Evolutionary conservation across 2,329 filamentous ascomycete genomes (phyloP).

Genomic region (Niveomyces coronatus): DNA sequence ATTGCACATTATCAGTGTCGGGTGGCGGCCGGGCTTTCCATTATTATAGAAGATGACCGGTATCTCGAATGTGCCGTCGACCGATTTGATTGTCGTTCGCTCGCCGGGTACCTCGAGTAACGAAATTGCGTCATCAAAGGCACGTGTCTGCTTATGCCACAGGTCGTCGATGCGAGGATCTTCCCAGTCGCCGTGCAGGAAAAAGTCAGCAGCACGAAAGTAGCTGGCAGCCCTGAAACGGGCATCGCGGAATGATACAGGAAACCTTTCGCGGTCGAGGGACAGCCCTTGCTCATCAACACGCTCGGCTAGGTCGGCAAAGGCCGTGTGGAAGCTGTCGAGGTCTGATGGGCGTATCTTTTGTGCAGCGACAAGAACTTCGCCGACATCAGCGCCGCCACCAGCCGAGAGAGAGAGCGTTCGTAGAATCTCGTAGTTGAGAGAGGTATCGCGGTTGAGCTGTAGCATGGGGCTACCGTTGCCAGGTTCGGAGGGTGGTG

Average conservation of each 20-base stretch:
- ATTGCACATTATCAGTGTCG: conserved; percentile 31
- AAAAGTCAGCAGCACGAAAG: conserved; percentile 32
- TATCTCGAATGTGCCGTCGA: conserved; percentile 22
- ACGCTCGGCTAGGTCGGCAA: conserved; percentile 15
- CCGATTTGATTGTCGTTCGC: conserved; percentile 22
- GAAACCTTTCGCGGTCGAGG: conserved; percentile 14
- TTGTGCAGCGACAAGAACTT: conserved; percentile 22
- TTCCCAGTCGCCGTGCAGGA: conserved; percentile 27
- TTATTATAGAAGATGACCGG: conserved; percentile 25
- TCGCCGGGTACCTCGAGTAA: conserved; percentile 25
- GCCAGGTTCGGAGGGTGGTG: not conserved
- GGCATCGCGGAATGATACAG: conserved; percentile 16
- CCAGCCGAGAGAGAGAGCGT: conserved; percentile 13
- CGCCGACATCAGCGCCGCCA: conserved; percentile 21
- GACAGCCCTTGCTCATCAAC: conserved; percentile 14
- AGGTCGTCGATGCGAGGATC: conserved; percentile 29
- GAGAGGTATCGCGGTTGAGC: conserved; percentile 14
- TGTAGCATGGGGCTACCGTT: conserved; percentile 14
- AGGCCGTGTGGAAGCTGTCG: conserved; percentile 16
- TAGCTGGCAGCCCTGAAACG: conserved; percentile 30
- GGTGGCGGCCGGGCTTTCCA: conserved; percentile 15
- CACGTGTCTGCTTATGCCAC: conserved; percentile 25
- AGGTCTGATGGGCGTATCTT: conserved; percentile 16
- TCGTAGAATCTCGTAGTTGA: conserved; percentile 19
- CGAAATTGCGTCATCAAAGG: conserved; percentile 28